Conservation (phyloP, 1,284 basidiomycete species). For the Mixia osmundae region DNA sequence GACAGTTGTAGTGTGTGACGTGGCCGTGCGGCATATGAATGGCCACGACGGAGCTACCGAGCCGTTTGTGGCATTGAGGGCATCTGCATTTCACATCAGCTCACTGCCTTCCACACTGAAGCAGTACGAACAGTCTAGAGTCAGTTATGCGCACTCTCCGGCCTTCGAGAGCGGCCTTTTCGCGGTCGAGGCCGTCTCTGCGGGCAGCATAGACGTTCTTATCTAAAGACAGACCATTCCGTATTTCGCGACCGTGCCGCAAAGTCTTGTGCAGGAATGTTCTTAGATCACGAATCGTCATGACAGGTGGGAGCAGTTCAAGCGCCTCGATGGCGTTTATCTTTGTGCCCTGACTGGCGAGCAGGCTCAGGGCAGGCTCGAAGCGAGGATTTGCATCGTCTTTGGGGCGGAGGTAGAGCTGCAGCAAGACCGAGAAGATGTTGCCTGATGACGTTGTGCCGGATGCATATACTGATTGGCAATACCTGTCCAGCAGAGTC, state of each 20-base stretch:
- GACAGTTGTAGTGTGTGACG: no score
- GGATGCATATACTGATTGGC: constrained; percentile 47
- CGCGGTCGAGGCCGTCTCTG: constrained; percentile 44
- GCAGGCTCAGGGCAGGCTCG: constrained; percentile 53
- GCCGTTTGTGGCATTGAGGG: constrained; percentile 78
- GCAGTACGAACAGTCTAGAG: constrained; percentile 48
- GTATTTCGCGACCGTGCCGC: constrained; percentile 27
- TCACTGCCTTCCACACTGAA: background rate
- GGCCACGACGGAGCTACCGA: constrained; percentile 84
- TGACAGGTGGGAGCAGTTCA: constrained; percentile 62
- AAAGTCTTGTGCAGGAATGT: constrained; percentile 55
- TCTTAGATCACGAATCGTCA: constrained; percentile 53
- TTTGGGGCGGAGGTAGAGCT: constrained; percentile 57
- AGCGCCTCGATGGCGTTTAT: constrained; percentile 59
- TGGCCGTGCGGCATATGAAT: constrained; percentile 64
- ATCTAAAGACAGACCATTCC: constrained; percentile 43
- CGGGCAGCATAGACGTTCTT: constrained; percentile 42
- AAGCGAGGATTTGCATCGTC: constrained; percentile 30
- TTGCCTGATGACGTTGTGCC: constrained; percentile 26
- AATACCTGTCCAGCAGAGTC: constrained; percentile 36
- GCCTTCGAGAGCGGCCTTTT: constrained; percentile 47
- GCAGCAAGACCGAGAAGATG: constrained; percentile 64
- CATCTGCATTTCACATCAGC: constrained; percentile 35
- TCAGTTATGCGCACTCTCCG: constrained; percentile 75
- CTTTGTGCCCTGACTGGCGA: constrained; percentile 54